Conservation (phyloP, 2,329 filamentous ascomycete genomes). For the Cladophialophora chaetospira region DNA sequence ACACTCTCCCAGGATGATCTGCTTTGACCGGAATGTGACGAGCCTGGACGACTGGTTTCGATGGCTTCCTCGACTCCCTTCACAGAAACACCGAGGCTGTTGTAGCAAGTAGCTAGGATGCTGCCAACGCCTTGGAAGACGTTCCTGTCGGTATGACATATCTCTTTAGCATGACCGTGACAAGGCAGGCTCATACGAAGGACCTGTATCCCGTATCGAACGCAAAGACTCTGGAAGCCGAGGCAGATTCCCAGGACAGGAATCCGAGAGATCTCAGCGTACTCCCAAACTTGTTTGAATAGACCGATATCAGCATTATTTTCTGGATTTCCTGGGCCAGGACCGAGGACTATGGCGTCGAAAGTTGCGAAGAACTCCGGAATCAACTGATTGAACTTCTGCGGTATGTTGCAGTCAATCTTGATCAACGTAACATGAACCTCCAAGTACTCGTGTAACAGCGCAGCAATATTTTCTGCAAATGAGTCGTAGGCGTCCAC, state of each 20-base stretch:
- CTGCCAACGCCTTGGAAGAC: conserved; percentile 65
- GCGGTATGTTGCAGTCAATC: conserved; percentile 63
- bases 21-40: conserved; percentile 23
- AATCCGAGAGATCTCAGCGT: conserved; percentile 60
- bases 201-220: conserved; percentile 67
- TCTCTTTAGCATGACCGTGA: conserved; percentile 76
- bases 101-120: conserved; percentile 70
- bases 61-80: conserved; percentile 7
- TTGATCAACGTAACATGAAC: conserved; percentile 70
- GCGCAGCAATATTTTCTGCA: conserved; percentile 87
- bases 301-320: conserved; percentile 76
- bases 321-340: conserved; percentile 81
- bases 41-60: conserved; percentile 19
- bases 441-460: conserved; percentile 70
- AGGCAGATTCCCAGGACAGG: conserved; percentile 88
- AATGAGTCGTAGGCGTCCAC: conserved; percentile 97
- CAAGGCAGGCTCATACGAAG: conserved; percentile 69
- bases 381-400: conserved; percentile 36
- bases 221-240: conserved; percentile 80
- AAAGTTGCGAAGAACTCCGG: conserved; percentile 41
- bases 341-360: conserved; percentile 85
- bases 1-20: conserved; percentile 20
- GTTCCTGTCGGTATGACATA: conserved; percentile 62
- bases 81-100: conserved; percentile 30
- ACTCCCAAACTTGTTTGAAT: conserved; percentile 73